Percentiles rank a stretch among this genome's conserved stretches.
phyloP scores from a whole-genome alignment of 2,329 filamentous ascomycete genomes.

The Annulohypoxylon truncatum region DNA sequence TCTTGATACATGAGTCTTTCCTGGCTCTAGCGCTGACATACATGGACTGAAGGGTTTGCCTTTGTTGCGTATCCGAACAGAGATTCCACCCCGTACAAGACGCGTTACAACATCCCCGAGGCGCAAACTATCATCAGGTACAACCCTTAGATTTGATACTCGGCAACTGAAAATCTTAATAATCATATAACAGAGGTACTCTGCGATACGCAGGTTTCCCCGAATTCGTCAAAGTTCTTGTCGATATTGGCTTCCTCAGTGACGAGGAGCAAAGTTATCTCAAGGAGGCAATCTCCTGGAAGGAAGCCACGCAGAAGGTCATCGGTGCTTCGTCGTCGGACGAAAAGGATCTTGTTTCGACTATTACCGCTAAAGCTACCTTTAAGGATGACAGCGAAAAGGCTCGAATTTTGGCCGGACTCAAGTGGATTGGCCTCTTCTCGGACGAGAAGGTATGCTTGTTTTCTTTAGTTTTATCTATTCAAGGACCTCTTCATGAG shows the following conservation, averaged over 20 bases:
- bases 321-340: constrained; percentile 70
- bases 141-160: background rate
- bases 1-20: too few species aligned
- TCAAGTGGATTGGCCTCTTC: constrained; percentile 78
- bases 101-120: constrained; percentile 91
- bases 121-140: constrained; percentile 78
- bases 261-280: constrained; percentile 75
- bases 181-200: constrained; percentile 69
- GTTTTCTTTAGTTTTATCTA: too few species aligned
- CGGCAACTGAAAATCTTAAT: background rate
- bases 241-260: constrained; percentile 87
- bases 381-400: constrained; percentile 78
- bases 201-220: constrained; percentile 90
- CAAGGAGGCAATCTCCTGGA: constrained; percentile 78
- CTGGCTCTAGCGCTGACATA: too few species aligned
- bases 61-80: constrained; percentile 95
- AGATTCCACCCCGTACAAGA: constrained; percentile 87
- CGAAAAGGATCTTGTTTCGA: constrained; percentile 58
- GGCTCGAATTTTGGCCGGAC: constrained; percentile 74
- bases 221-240: constrained; percentile 87
- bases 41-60: constrained; percentile 65
- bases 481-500: too few species aligned
- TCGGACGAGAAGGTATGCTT: constrained; percentile 62
- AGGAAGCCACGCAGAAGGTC: constrained; percentile 82
- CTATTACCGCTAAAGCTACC: constrained; percentile 79